phyloP scores from a whole-genome alignment of 2,329 filamentous ascomycete species.

The Triangularia setosa region DNA sequence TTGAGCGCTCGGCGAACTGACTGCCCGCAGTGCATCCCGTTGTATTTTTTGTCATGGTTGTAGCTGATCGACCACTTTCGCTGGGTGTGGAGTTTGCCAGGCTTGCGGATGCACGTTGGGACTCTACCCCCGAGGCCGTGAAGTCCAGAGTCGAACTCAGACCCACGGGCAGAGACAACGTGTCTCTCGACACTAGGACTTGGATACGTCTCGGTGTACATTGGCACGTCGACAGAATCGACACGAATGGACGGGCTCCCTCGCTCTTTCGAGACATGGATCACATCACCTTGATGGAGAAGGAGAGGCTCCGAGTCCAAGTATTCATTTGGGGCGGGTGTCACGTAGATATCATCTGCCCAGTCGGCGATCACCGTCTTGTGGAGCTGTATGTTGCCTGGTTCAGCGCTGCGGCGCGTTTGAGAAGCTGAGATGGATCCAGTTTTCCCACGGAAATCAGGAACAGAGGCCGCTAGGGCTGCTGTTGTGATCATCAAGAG shows the following conservation, averaged over 20 bases:
- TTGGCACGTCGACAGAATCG: background rate
- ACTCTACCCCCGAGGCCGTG: background rate
- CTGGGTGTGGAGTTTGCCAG: slow-evolving; percentile 8
- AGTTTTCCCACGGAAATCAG: background rate
- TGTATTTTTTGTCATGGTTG: slow-evolving; percentile 5
- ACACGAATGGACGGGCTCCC: background rate
- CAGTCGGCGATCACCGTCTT: background rate
- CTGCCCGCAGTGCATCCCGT: slow-evolving; percentile 12
- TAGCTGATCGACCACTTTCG: slow-evolving; percentile 9
- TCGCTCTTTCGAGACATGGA: background rate
- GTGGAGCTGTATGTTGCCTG: background rate
- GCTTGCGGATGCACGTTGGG: slow-evolving; percentile 6
- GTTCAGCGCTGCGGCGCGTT: background rate
- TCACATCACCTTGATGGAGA: background rate
- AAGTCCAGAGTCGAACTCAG: background rate
- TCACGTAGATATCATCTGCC: background rate
- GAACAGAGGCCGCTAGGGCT: background rate
- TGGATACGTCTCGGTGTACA: background rate
- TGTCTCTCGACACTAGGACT: background rate
- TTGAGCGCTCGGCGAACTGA: background rate
- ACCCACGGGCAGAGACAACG: background rate
- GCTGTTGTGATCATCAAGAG: background rate
- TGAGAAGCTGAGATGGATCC: background rate
- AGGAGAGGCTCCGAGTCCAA: background rate
- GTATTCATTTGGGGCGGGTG: background rate